Evolutionary conservation across 1,284 basidiomycete species (phyloP).

Genomic region (Caloboletus inedulis): DNA sequence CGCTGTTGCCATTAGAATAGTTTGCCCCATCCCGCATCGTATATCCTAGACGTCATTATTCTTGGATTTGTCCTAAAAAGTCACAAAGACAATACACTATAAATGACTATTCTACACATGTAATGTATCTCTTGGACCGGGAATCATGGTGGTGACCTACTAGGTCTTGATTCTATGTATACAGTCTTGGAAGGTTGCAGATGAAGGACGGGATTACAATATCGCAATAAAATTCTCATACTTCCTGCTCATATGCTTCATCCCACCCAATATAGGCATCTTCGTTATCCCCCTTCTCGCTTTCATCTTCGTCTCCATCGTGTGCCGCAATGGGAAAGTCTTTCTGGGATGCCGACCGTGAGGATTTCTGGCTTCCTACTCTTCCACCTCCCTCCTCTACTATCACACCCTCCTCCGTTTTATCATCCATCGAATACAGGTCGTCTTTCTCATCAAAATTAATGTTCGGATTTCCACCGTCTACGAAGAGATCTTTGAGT

Average conservation of each 20-base stretch:
- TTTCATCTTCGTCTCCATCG: slow-evolving; percentile 29
- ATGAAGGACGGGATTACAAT: not conserved
- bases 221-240: slow-evolving; percentile 22
- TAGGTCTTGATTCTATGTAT: not conserved
- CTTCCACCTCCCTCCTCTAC: slow-evolving; percentile 47
- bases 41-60: slow-evolving; percentile 21
- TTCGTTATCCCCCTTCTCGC: slow-evolving; percentile 35
- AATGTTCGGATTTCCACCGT: slow-evolving; percentile 38
- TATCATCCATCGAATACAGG: slow-evolving; percentile 44
- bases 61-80: slow-evolving; percentile 26
- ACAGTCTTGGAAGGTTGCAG: not conserved
- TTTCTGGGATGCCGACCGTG: slow-evolving; percentile 15
- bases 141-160: not conserved
- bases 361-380: slow-evolving; percentile 18
- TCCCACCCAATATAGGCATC: slow-evolving; percentile 36
- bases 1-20: slow-evolving; percentile 3
- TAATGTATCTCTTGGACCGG: slow-evolving; percentile 18
- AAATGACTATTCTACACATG: slow-evolving; percentile 31
- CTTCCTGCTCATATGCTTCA: slow-evolving; percentile 43
- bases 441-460: slow-evolving; percentile 37
- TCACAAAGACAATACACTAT: slow-evolving; percentile 25
- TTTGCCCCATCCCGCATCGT: slow-evolving; percentile 6
- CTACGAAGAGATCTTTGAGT: slow-evolving; percentile 71
- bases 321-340: slow-evolving; percentile 11
- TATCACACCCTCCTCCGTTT: slow-evolving; percentile 47